Evolutionary conservation across 2,329 filamentous ascomycete genomes (phyloP), one percentile per base, ranked within the genome.

Genomic region (Diatrype stigma): DNA sequence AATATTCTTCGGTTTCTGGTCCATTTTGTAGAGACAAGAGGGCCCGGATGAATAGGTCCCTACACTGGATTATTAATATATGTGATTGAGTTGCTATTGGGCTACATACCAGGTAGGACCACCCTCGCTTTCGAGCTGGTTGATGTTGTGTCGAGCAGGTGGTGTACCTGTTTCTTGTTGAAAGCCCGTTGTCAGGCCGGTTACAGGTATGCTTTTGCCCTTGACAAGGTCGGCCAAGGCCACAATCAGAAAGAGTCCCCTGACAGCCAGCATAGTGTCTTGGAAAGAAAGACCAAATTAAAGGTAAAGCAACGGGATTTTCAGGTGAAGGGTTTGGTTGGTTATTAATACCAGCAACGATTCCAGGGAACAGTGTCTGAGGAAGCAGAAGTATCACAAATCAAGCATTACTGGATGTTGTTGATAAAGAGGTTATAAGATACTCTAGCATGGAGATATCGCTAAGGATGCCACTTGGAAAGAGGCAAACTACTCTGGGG

Each of bases 1-100:
- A 81, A 50, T 69, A 55, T 45, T 69, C 67, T 35, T 80, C 70
- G 5, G 64, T 60, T 48, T 74, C 64, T 51, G 72, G 59, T 26
- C 62, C 63, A 2, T 66, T 65, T 50, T 79, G 72, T 55, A 81
- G 67, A 21, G 68, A 64, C 34, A 64, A 62, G 17, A 81, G 60
- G 12, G 75, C 73, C 38, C 71, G 71, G 22, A 81, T 67, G 56
- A 77, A 78, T 6, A 81, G 68, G 45, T 80, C 74, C 76, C 77
- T 71, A 46, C 10, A 34, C 42, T 26, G 37, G 16, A 40, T 46
- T 40, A 54, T 23, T n/a, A n/a, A 46, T 49, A 14, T 45, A 37
- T 21, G 7, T 14, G 45, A 2, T 17, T 42, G 14, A 21, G 42
- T 23, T 32, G 16, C 10, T 37, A 12, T 22, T 26, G 28, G n/a